Conservation (phyloP, 2,329 filamentous ascomycete species). For the Rasamsonia emersonii region DNA sequence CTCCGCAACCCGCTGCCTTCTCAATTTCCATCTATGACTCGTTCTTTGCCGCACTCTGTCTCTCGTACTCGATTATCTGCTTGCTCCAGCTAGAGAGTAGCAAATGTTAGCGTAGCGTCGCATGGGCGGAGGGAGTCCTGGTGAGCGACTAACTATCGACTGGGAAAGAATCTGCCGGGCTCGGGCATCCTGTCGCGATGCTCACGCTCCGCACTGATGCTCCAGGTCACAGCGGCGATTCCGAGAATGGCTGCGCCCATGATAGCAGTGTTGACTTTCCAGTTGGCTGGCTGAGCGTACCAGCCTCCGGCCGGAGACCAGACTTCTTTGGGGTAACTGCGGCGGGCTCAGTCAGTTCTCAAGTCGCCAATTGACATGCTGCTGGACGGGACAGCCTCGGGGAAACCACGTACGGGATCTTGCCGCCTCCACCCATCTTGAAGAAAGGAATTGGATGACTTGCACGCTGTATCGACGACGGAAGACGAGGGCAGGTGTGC, state of each 20-base stretch:
- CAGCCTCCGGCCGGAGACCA: slow-evolving; percentile 98
- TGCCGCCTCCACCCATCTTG: slow-evolving; percentile 67
- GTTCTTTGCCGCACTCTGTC: slow-evolving; percentile 35
- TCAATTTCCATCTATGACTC: slow-evolving; percentile 22
- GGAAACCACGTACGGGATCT: slow-evolving; percentile 55
- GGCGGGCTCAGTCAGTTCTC: slow-evolving; percentile 15
- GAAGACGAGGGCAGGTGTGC: slow-evolving; percentile 15
- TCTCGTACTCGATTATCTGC: slow-evolving; percentile 62
- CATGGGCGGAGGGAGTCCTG: slow-evolving; percentile 5
- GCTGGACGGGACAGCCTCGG: too few relatives aligned
- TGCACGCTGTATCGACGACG: slow-evolving; percentile 6
- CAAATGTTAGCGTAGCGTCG: slow-evolving; percentile 8
- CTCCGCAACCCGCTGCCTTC: slow-evolving; percentile 10
- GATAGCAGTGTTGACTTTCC: slow-evolving; percentile 82
- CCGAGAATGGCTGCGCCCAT: slow-evolving; percentile 61
- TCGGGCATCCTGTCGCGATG: slow-evolving; percentile 67
- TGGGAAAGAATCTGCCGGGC: slow-evolving; percentile 69
- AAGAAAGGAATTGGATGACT: slow-evolving; percentile 16
- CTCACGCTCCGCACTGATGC: slow-evolving; percentile 65
- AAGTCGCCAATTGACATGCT: too few relatives aligned
- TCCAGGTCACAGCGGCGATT: slow-evolving; percentile 60
- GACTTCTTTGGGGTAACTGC: slow-evolving; percentile 94
- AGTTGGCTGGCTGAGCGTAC: slow-evolving; percentile 92
- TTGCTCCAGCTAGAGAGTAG: slow-evolving; percentile 54
- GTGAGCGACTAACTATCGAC: slow-evolving; percentile 60